Conservation (phyloP, 1,284 basidiomycete genomes). For the Cystobasidium sp. region DNA sequence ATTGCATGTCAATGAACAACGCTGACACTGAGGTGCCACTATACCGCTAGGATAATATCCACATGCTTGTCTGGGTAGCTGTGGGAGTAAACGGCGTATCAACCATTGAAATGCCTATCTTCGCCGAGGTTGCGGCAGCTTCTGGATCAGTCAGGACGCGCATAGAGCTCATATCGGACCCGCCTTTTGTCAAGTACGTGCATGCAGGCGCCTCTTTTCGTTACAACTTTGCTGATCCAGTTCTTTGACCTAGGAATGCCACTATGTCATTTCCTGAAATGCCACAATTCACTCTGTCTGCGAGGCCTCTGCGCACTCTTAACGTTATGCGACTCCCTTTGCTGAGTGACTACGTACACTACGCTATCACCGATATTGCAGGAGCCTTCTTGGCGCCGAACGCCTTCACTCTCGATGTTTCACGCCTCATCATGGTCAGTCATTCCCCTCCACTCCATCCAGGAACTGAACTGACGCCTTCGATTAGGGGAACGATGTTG, state of each 20-base stretch:
- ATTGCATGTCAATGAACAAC: background rate
- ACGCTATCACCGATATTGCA: conserved; percentile 25
- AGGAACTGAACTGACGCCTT: background rate
- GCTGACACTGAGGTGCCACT: background rate
- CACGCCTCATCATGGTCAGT: conserved; percentile 26
- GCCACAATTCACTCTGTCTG: conserved; percentile 33
- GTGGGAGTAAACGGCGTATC: conserved; percentile 12
- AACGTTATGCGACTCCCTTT: conserved; percentile 38
- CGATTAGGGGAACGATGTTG: conserved; percentile 23
- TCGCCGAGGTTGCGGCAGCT: conserved; percentile 26
- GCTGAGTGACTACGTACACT: conserved; percentile 34
- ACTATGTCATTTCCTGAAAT: conserved; percentile 40
- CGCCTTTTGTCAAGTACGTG: conserved; percentile 34
- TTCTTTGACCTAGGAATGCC: background rate
- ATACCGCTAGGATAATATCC: conserved; percentile 24
- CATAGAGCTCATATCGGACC: conserved; percentile 38
- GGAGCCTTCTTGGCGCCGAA: conserved; percentile 34
- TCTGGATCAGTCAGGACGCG: conserved; percentile 19
- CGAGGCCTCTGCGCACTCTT: conserved; percentile 24
- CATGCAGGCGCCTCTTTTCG: background rate
- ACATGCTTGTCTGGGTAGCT: conserved; percentile 37
- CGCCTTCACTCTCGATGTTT: conserved; percentile 34
- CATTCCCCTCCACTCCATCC: no score
- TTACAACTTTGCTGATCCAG: background rate
- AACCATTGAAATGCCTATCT: conserved; percentile 34